Percentiles rank a stretch among this genome's conserved stretches.
phyloP scores from a whole-genome alignment of 805 yeast genomes.

The Tetrapisispora phaffii region DNA sequence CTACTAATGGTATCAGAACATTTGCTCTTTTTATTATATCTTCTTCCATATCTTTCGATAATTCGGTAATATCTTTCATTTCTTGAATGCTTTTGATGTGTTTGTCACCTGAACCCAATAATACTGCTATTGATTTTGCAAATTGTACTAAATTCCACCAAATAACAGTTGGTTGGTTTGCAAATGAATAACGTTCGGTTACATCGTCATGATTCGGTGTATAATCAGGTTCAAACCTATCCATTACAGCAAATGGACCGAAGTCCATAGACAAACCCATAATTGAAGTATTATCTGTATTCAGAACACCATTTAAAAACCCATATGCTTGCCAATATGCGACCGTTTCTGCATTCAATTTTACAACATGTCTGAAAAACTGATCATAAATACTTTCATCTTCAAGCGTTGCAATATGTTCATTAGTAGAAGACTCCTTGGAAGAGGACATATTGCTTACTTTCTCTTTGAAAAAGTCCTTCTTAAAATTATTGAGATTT shows the following conservation, averaged over 20 bases:
- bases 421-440: slow-evolving; percentile 27
- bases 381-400: slow-evolving; percentile 46
- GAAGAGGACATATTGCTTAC: slow-evolving; percentile 15
- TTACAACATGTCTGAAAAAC: slow-evolving; percentile 59
- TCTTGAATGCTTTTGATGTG: slow-evolving; percentile 34
- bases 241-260: slow-evolving; percentile 92
- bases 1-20: slow-evolving; percentile 50
- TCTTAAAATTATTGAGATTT: slow-evolving; percentile 16
- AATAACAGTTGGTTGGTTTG: slow-evolving; percentile 74
- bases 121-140: slow-evolving; percentile 74
- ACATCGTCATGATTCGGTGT: slow-evolving; percentile 89
- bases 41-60: slow-evolving; percentile 42
- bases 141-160: slow-evolving; percentile 89
- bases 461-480: slow-evolving; percentile 23
- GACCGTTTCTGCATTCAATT: slow-evolving; percentile 64
- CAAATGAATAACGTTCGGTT: slow-evolving; percentile 59
- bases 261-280: slow-evolving; percentile 82
- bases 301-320: slow-evolving; percentile 85
- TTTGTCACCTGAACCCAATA: slow-evolving; percentile 62
- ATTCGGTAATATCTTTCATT: slow-evolving; percentile 26
- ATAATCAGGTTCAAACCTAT: slow-evolving; percentile 66
- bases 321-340: slow-evolving; percentile 90
- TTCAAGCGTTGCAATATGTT: background rate
- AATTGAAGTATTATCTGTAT: slow-evolving; percentile 90
- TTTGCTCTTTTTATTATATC: slow-evolving; percentile 52